Evolutionary conservation across 352 stramenopile genomes (phyloP).

Genomic region (Globisporangium irregulare): DNA sequence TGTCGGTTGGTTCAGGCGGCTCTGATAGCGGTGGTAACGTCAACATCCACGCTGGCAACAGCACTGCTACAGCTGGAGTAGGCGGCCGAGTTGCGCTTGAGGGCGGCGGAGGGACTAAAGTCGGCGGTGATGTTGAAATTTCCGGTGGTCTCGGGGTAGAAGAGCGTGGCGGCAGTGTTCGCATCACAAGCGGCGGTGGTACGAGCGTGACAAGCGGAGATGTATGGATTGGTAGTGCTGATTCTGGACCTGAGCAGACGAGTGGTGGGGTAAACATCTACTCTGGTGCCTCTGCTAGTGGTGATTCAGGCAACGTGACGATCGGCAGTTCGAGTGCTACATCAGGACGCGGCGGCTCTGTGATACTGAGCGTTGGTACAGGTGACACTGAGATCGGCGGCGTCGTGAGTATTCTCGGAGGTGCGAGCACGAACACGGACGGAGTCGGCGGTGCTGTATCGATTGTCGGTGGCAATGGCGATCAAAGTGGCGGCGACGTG

Average conservation of each 20-base stretch:
- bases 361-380: constrained; percentile 23
- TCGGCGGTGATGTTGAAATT: constrained; percentile 27
- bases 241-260: constrained; percentile 12
- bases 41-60: constrained; percentile 26
- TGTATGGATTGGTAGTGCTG: constrained; percentile 18
- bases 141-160: constrained; percentile 19
- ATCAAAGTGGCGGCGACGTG: constrained; percentile 14
- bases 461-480: constrained; percentile 21
- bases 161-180: constrained; percentile 25
- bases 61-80: constrained; percentile 15
- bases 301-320: constrained; percentile 23
- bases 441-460: constrained; percentile 23
- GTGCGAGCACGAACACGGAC: constrained; percentile 8
- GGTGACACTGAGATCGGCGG: constrained; percentile 20
- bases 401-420: constrained; percentile 18
- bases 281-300: constrained; percentile 18
- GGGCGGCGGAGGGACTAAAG: constrained; percentile 22
- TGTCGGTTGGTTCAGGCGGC: constrained; percentile 27
- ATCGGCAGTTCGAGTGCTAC: constrained; percentile 18
- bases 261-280: constrained; percentile 24
- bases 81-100: constrained; percentile 18
- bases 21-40: constrained; percentile 13
- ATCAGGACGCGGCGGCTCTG: constrained; percentile 18
- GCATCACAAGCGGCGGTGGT: constrained; percentile 23
- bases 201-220: constrained; percentile 21